Evolutionary conservation across 139 green algal species (phyloP).

Genomic region (Dunaliella sp.): DNA sequence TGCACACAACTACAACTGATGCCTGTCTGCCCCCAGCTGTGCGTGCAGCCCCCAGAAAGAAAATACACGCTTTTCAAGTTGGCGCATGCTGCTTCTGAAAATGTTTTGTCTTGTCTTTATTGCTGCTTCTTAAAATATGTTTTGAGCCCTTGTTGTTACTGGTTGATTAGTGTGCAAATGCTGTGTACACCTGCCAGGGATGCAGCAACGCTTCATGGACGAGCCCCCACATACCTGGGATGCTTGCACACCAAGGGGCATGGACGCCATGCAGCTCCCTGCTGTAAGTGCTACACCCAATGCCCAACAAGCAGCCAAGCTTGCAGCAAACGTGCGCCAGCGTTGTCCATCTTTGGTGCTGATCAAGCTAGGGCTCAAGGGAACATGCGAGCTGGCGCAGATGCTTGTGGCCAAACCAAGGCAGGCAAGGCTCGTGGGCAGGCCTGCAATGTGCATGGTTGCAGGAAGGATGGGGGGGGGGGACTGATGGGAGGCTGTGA

Average conservation of each 20-base stretch:
- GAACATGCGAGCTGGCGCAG: not conserved
- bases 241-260: not conserved
- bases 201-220: too few relatives aligned
- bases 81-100: not conserved
- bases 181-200: too few relatives aligned
- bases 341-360: not conserved
- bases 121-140: not conserved
- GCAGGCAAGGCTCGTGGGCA: not conserved
- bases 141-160: too few relatives aligned
- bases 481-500: too few relatives aligned
- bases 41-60: too few relatives aligned
- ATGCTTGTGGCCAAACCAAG: constrained; percentile 3
- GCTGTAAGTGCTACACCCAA: not conserved
- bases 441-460: too few relatives aligned
- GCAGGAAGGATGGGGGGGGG: too few relatives aligned
- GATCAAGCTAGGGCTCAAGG: not conserved
- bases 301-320: not conserved
- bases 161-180: too few relatives aligned
- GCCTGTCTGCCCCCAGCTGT: too few relatives aligned
- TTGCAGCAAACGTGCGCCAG: not conserved
- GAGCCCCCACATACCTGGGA: not conserved
- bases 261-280: not conserved
- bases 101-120: not conserved
- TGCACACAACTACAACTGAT: too few relatives aligned
- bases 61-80: not conserved